Evolutionary conservation across 306 rosid genomes (phyloP).

Genomic region (Glycine soja): DNA sequence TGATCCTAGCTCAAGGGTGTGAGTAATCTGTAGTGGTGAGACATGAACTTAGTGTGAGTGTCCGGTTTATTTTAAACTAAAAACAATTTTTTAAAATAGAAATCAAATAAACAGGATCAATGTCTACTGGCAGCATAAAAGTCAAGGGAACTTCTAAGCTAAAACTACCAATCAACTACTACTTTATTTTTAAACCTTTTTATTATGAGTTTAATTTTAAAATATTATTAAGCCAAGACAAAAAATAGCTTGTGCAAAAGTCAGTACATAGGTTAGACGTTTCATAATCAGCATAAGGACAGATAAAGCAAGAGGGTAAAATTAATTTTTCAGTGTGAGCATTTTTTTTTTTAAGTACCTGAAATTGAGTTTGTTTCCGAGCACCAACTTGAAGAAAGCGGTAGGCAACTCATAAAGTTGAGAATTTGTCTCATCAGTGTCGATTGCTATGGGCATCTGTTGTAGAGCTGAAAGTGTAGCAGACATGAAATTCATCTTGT

Average conservation of each 20-base stretch:
- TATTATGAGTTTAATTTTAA: too few relatives aligned
- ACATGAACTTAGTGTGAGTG: too few relatives aligned
- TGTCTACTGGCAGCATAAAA: too few relatives aligned
- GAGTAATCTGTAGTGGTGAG: too few relatives aligned
- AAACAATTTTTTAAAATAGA: too few relatives aligned
- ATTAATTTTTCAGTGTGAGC: not conserved
- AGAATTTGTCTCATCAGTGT: constrained; percentile 73
- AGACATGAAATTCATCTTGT: not conserved
- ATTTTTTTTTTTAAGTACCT: constrained; percentile 54
- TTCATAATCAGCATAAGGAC: not conserved
- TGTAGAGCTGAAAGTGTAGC: constrained; percentile 62
- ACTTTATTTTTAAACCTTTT: too few relatives aligned
- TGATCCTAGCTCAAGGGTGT: not conserved
- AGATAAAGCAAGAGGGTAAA: not conserved
- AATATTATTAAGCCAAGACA: too few relatives aligned
- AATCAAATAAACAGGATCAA: too few relatives aligned
- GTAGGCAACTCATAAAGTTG: constrained; percentile 93
- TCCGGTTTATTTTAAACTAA: too few relatives aligned
- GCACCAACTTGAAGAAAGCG: constrained; percentile 88
- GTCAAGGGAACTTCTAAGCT: too few relatives aligned
- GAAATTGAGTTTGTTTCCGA: constrained; percentile 82
- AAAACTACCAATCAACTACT: too few relatives aligned
- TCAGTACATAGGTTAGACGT: not conserved
- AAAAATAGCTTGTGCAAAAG: too few relatives aligned
- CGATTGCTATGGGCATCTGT: constrained; percentile 89